These are phyloP conservation scores for Parastagonospora nodorum DNA, from an alignment of 2,329 filamentous ascomycete species.

Conservation along the genomic window DNA sequence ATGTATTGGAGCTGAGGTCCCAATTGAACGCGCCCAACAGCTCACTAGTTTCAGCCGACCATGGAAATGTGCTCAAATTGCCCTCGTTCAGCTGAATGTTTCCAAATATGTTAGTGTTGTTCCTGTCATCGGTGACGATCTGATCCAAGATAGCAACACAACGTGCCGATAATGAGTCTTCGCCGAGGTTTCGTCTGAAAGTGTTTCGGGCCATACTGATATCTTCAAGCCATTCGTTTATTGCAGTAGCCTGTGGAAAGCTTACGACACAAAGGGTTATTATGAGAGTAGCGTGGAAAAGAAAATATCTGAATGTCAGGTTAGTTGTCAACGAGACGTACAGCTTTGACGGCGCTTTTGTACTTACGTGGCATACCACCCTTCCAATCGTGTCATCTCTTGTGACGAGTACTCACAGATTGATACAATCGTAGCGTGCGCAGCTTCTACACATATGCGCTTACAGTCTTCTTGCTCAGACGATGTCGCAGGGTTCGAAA, in stretches of 20 bases:
- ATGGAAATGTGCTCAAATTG: conserved; percentile 28
- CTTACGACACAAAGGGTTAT: conserved; percentile 32
- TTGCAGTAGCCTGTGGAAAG: conserved; percentile 21
- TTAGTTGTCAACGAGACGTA: not conserved
- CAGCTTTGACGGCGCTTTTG: too few relatives aligned
- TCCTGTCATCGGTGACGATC: conserved; percentile 24
- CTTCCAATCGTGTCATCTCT: conserved; percentile 25
- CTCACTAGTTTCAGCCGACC: conserved; percentile 32
- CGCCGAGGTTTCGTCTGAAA: conserved; percentile 25
- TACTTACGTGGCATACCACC: conserved; percentile 34
- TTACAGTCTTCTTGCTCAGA: conserved; percentile 28
- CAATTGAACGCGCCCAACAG: conserved; percentile 32
- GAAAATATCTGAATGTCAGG: conserved; percentile 23
- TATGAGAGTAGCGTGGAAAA: conserved; percentile 31
- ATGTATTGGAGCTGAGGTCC: conserved; percentile 24
- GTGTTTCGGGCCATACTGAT: conserved; percentile 26
- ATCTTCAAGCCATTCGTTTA: conserved; percentile 24
- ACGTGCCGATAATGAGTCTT: conserved; percentile 30
- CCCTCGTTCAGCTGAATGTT: conserved; percentile 23
- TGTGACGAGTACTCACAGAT: conserved; percentile 27
- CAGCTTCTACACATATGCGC: conserved; percentile 29
- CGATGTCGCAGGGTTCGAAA: conserved; percentile 20
- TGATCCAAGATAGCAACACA: conserved; percentile 33
- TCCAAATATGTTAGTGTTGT: conserved; percentile 20
- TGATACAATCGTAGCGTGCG: conserved; percentile 28